phyloP scores from a whole-genome alignment of 768 basidiomycete genomes.

The Boletus tylopilopsis region DNA sequence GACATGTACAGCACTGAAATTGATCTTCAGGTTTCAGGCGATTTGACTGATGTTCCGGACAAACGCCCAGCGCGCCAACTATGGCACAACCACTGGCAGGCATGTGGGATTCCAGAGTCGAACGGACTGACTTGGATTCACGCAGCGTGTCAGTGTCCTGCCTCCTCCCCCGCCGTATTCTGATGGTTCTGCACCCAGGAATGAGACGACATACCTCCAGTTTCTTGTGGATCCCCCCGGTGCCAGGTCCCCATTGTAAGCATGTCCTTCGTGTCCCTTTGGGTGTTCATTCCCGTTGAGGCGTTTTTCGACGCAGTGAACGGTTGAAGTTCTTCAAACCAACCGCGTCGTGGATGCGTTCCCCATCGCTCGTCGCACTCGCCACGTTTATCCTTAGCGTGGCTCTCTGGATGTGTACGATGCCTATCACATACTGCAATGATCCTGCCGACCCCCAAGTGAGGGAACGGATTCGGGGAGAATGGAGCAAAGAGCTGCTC shows the following conservation, averaged over 20 bases:
- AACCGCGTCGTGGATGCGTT: not conserved
- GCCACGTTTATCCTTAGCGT: not conserved
- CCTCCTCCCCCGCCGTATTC: slow-evolving; percentile 12
- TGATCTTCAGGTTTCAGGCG: not conserved
- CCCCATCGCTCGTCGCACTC: not conserved
- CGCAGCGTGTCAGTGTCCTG: not conserved
- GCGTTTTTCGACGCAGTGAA: not conserved
- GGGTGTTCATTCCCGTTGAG: not conserved
- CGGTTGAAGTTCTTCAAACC: not conserved
- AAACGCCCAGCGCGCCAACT: not conserved
- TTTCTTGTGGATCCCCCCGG: not conserved
- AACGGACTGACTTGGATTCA: not conserved
- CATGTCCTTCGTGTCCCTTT: not conserved
- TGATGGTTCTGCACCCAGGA: not conserved
- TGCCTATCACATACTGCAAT: slow-evolving; percentile 17
- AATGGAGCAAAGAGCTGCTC: slow-evolving; percentile 18
- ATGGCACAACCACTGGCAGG: slow-evolving; percentile 8
- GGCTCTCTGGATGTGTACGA: slow-evolving; percentile 2
- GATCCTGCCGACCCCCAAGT: slow-evolving; percentile 17
- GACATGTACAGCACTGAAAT: no score
- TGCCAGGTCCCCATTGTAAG: slow-evolving; percentile 5
- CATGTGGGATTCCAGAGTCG: not conserved
- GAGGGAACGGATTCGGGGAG: slow-evolving; percentile 17
- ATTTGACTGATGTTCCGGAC: not conserved
- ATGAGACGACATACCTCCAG: no score